These are phyloP conservation scores for Termitomyces sp. DNA, from an alignment of 768 basidiomycete genomes.

Conservation along the genomic window DNA sequence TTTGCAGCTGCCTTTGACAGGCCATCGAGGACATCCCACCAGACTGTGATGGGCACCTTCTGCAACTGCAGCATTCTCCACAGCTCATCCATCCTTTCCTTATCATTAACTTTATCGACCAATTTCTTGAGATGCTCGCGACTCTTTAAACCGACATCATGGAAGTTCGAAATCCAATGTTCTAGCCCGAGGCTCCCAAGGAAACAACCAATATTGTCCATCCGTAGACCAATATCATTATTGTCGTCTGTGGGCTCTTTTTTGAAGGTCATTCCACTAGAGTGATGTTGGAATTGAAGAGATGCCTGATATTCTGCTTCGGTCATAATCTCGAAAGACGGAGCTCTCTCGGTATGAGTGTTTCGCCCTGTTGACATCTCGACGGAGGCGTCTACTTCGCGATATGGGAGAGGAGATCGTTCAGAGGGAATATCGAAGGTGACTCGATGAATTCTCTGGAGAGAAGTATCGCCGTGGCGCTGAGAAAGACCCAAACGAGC, in stretches of 20 bases:
- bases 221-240: not conserved
- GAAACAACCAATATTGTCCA: not conserved
- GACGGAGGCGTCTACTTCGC: not conserved
- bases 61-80: slow-evolving; percentile 6
- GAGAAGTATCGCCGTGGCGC: not conserved
- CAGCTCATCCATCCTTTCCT: slow-evolving; percentile 2
- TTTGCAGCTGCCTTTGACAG: not conserved
- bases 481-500: not conserved
- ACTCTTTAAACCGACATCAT: not conserved
- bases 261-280: not conserved
- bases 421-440: not conserved
- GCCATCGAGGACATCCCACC: slow-evolving; percentile 4
- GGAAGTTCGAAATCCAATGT: not conserved
- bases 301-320: not conserved
- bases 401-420: not conserved
- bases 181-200: not conserved
- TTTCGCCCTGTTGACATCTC: not conserved
- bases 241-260: not conserved
- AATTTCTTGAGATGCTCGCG: not conserved
- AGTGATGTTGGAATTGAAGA: not conserved
- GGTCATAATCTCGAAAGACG: not conserved
- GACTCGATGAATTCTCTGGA: not conserved
- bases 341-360: not conserved
- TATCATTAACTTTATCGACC: not conserved
- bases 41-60: slow-evolving; percentile 3